These are phyloP conservation scores for Nadsonia commutata DNA, from an alignment of 1,139 yeast genomes.

Conservation along the genomic window DNA sequence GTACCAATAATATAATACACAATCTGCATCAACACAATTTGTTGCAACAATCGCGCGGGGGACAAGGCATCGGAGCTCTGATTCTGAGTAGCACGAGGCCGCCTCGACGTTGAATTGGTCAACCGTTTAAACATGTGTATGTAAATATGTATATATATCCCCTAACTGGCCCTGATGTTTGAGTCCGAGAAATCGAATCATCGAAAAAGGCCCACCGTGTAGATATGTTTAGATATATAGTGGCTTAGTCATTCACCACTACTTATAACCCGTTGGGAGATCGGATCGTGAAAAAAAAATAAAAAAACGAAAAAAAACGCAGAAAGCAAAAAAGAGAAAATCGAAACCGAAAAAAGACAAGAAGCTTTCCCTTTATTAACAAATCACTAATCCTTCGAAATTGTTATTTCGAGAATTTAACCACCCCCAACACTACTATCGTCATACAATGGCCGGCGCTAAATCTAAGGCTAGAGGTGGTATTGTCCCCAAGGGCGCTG, in stretches of 20 bases:
- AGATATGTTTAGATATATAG: too few species aligned
- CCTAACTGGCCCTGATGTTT: too few species aligned
- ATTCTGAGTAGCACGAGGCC: not conserved
- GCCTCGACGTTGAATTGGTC: not conserved
- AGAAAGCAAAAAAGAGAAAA: not conserved
- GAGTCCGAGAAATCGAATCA: too few species aligned
- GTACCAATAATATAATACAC: constrained; percentile 24
- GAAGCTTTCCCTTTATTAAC: too few species aligned
- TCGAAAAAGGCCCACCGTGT: too few species aligned
- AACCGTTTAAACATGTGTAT: not conserved
- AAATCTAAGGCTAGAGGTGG: not conserved
- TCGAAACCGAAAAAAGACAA: not conserved
- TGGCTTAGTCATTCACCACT: too few species aligned
- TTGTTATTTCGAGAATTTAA: too few species aligned
- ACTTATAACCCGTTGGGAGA: constrained; percentile 1
- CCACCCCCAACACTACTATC: too few species aligned
- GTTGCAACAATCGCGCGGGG: constrained; percentile 25
- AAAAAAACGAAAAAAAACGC: not conserved
- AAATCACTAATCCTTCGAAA: too few species aligned
- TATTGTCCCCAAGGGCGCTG: too few species aligned
- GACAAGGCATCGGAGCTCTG: constrained; percentile 17
- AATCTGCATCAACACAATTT: constrained; percentile 24
- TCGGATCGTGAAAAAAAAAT: constrained; percentile 2
- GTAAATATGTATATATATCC: too few species aligned
- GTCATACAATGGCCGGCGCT: not conserved